Conservation (phyloP, 192 early-diverging fungal genomes). For the Kappamyces sp. region DNA sequence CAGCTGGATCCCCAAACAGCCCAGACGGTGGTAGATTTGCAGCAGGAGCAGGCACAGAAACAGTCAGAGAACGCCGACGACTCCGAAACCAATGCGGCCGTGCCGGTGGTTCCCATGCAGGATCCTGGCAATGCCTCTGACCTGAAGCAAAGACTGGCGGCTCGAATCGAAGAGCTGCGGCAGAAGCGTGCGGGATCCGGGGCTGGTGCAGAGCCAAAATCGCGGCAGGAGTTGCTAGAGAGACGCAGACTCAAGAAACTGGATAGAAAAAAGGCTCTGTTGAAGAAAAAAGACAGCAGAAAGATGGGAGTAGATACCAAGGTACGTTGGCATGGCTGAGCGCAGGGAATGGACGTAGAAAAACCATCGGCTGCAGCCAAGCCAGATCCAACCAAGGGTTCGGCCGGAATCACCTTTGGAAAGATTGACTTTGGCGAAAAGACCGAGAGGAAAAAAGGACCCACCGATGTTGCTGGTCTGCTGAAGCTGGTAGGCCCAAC, state of each 20-base stretch:
- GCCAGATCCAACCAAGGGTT: conserved; percentile 37
- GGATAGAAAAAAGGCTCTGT: conserved; percentile 4
- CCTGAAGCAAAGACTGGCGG: conserved; percentile 53
- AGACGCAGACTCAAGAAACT: background rate
- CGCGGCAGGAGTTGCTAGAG: conserved; percentile 7
- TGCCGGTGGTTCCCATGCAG: conserved; percentile 1
- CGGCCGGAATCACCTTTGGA: conserved; percentile 62
- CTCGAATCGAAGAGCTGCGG: conserved; percentile 55
- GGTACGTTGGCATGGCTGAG: conserved; percentile 14
- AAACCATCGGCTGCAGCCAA: conserved; percentile 12
- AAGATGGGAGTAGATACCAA: conserved; percentile 4
- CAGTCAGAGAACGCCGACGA: background rate
- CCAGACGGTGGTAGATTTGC: background rate
- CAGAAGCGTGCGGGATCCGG: conserved; percentile 59
- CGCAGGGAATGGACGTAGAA: conserved; percentile 28
- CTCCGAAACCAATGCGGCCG: conserved; percentile 1
- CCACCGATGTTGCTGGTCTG: conserved; percentile 54
- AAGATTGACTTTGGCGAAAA: conserved; percentile 59
- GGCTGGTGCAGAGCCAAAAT: conserved; percentile 14
- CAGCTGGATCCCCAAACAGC: conserved; percentile 32
- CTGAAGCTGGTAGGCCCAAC: conserved; percentile 47
- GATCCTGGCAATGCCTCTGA: conserved; percentile 23
- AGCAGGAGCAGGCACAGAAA: background rate
- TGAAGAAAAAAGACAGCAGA: conserved; percentile 7
- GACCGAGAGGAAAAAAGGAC: conserved; percentile 57